Evolutionary conservation across 164 flowering plant species (phyloP).

Genomic region (Vitis amurensis): DNA sequence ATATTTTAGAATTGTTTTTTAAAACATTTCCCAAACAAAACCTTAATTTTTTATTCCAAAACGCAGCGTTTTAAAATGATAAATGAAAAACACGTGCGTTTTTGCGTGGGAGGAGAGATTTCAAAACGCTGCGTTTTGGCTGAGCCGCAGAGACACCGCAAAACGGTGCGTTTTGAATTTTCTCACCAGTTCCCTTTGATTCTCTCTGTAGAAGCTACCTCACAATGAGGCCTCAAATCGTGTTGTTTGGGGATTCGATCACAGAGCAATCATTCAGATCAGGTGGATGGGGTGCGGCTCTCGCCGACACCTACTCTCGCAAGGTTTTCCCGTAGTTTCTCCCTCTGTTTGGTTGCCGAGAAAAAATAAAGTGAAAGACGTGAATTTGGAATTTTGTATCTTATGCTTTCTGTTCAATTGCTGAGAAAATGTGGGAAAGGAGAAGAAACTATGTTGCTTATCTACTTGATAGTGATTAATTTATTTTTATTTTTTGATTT

Average conservation of each 20-base stretch:
- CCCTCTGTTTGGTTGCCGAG: not conserved
- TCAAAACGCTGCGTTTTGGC: no score
- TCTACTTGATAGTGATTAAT: not conserved
- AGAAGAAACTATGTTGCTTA: not conserved
- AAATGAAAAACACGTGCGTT: no score
- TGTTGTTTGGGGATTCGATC: conserved; percentile 92
- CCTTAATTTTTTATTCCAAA: no score
- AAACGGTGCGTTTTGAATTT: not conserved
- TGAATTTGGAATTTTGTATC: no score
- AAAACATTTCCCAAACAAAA: no score
- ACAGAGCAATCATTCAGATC: conserved; percentile 73
- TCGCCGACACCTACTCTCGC: conserved; percentile 71
- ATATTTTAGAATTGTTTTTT: no score
- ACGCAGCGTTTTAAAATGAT: no score
- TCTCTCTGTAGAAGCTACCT: not conserved
- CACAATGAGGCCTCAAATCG: conserved; percentile 69
- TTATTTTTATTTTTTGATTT: not conserved
- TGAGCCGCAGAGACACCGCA: no score
- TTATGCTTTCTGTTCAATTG: no score
- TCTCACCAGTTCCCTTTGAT: not conserved
- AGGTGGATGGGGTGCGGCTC: conserved; percentile 92
- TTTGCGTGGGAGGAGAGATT: no score
- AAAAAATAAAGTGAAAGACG: no score
- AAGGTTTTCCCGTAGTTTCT: conserved; percentile 42
- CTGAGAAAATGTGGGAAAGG: no score